These are phyloP conservation scores for Mortierella sp. DNA, from an alignment of 371 early-diverging fungal genomes.

Conservation along the genomic window DNA sequence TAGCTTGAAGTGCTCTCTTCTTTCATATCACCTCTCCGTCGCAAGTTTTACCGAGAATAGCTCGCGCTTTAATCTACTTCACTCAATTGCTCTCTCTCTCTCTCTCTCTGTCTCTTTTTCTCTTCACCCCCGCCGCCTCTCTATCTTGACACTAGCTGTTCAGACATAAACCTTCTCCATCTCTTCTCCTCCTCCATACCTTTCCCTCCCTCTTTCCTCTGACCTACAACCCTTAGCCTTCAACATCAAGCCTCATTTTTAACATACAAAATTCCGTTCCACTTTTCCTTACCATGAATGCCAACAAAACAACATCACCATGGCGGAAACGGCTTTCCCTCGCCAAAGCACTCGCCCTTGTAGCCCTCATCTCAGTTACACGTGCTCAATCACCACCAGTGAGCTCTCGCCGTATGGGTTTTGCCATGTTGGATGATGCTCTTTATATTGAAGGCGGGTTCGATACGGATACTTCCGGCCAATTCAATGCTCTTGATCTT, in stretches of 20 bases:
- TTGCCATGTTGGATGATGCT: slow-evolving; percentile 15
- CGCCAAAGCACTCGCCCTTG: slow-evolving; percentile 4
- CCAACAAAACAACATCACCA: background rate
- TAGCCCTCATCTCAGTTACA: background rate
- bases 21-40: background rate
- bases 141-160: too few relatives aligned
- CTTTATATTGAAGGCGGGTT: slow-evolving; percentile 46
- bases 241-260: background rate
- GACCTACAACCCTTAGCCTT: background rate
- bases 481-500: slow-evolving; percentile 34
- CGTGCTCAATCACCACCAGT: slow-evolving; percentile 18
- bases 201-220: background rate
- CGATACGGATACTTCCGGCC: slow-evolving; percentile 5
- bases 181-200: too few relatives aligned
- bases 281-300: background rate
- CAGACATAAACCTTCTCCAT: too few relatives aligned
- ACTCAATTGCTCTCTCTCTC: background rate
- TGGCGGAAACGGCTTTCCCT: background rate
- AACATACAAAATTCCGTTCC: too few relatives aligned
- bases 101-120: background rate
- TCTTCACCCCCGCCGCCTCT: background rate
- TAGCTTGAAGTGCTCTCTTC: background rate
- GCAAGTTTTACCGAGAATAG: slow-evolving; percentile 4
- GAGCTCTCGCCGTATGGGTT: slow-evolving; percentile 36
- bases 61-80: background rate